Base-by-base conservation (phyloP, 2,329 filamentous ascomycete species). In the Talaromyces funiculosus region DNA sequence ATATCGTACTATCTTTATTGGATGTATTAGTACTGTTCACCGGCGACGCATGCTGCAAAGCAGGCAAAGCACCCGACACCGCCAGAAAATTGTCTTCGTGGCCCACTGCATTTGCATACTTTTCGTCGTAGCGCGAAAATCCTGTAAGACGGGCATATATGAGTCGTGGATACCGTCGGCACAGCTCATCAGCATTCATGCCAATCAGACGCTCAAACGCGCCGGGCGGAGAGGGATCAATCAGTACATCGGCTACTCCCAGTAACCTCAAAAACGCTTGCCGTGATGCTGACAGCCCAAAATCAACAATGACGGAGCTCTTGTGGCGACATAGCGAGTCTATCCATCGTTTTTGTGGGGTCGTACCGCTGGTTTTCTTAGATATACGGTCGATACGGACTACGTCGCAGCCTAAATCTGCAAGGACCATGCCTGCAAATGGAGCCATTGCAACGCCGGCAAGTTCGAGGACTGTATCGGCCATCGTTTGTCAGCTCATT, bases 51-150 rank as follows among this genome's bases (percentile, higher is more conserved):
- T 61, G 60, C 16, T 61, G 60, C 47, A 61, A 33, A 16, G 60
- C 54, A 20, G 60, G 60, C 14, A 61, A 22, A 16, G 54, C 60
- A 33, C 60, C 60, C 2, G 60, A 61, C 5, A 61, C 55, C 18
- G 60, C 60, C 38, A 58, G 35, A 14, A 54, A 61, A 38, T 61
- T 61, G 29, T 57, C 54, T 33, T 61, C 60, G 55, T 61, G 60
- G 29, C 60, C 60, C 8, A 58, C 4, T n/a, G 60, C 29, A 16
- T 45, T 49, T 9, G 45, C 40, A 35, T 61, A 58, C 22, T 3
- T 37, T 8, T 35, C 33, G 45, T 61, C 60, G 18, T 58, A 24
- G 22, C 54, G 54, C 18, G 60, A 57, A 42, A 38, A 61, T 1
- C 60, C 60, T 20, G 54, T 61, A 24, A 61, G 22, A 18, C 60